Evolutionary conservation across 805 yeast genomes (phyloP).

Genomic region (Pichia thaimueangensis): DNA sequence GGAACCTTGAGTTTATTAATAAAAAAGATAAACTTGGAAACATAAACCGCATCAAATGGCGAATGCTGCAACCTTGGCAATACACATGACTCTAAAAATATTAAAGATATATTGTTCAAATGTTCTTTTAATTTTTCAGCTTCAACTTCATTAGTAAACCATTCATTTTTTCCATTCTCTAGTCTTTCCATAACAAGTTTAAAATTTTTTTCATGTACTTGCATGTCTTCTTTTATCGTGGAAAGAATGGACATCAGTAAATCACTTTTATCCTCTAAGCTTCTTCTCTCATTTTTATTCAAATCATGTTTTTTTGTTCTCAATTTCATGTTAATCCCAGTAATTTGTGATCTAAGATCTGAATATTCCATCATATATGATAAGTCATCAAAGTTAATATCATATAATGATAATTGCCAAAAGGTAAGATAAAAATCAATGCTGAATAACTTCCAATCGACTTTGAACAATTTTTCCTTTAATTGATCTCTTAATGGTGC

Average conservation of each 20-base stretch:
- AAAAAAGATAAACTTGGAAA: constrained; percentile 53
- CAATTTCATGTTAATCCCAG: constrained; percentile 33
- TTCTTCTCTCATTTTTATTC: constrained; percentile 16
- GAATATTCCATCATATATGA: constrained; percentile 44
- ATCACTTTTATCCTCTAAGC: constrained; percentile 23
- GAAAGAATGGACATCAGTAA: constrained; percentile 25
- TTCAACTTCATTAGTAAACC: constrained; percentile 36
- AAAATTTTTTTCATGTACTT: constrained; percentile 39
- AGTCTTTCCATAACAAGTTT: constrained; percentile 28
- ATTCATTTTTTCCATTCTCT: constrained; percentile 23
- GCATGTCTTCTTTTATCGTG: constrained; percentile 34
- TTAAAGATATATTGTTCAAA: background rate
- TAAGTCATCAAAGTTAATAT: constrained; percentile 47
- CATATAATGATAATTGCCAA: constrained; percentile 71
- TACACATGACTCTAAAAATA: constrained; percentile 54
- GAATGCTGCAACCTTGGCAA: constrained; percentile 76
- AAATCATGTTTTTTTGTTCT: constrained; percentile 25
- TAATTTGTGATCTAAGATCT: constrained; percentile 33
- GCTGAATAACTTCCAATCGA: constrained; percentile 28
- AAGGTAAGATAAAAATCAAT: constrained; percentile 50
- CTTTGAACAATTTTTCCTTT: constrained; percentile 11
- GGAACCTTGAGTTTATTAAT: constrained; percentile 35
- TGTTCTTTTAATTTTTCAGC: constrained; percentile 32
- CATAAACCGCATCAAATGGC: constrained; percentile 72
- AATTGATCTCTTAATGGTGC: constrained; percentile 15